phyloP scores from a whole-genome alignment of 495 filamentous ascomycete species.

The Aspergillus indologenus region DNA sequence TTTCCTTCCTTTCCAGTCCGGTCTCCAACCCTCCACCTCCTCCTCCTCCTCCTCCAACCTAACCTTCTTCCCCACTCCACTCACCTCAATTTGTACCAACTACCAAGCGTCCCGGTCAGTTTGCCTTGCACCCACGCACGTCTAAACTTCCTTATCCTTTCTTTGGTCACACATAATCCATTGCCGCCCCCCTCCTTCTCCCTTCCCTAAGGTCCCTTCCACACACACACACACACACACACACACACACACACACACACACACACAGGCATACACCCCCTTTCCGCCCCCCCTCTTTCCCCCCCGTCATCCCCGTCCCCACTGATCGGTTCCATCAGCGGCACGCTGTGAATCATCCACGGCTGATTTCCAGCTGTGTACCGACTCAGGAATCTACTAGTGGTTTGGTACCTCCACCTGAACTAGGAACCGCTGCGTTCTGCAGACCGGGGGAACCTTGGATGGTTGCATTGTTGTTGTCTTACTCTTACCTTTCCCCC shows the following conservation, averaged over 20 bases:
- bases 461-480: conserved; percentile 1
- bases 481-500: background rate
- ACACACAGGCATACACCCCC: background rate
- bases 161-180: background rate
- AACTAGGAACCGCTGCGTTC: conserved; percentile 18
- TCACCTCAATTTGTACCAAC: conserved; percentile 7
- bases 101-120: conserved; percentile 11
- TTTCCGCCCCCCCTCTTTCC: background rate
- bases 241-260: conserved; percentile 15
- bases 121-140: conserved; percentile 11
- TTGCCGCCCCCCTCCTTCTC: background rate
- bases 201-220: background rate
- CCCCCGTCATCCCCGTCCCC: conserved; percentile 21
- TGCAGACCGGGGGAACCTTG: conserved; percentile 21
- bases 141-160: no score
- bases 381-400: background rate
- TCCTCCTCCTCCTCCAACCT: no score
- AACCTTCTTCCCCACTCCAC: conserved; percentile 22
- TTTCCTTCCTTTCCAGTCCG: conserved; percentile 16
- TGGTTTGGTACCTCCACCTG: background rate
- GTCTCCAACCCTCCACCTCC: conserved; percentile 17
- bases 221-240: conserved; percentile 12
- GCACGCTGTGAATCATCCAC: conserved; percentile 23
- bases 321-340: conserved; percentile 28
- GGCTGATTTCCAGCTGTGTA: conserved; percentile 6